Evolutionary conservation across 192 early-diverging fungal genomes (phyloP).

Genomic region (Oehlia diaphana): DNA sequence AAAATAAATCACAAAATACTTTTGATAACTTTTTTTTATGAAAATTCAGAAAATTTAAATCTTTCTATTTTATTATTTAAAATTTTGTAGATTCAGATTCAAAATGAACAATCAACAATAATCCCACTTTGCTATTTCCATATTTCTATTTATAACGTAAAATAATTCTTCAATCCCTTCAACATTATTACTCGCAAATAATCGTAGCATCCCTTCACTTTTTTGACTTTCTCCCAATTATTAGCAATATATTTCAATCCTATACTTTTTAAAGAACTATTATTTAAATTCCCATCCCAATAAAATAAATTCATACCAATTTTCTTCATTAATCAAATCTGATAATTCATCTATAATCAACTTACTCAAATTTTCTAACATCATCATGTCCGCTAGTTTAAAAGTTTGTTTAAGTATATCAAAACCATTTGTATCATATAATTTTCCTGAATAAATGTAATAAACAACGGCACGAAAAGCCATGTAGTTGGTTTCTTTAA

Average conservation of each 20-base stretch:
- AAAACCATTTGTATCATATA: neutral
- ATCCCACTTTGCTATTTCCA: neutral
- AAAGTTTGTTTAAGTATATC: slow-evolving; percentile 2
- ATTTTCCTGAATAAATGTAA: slow-evolving; percentile 12
- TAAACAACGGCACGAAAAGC: slow-evolving; percentile 7
- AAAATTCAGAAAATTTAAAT: too few species aligned
- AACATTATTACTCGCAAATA: neutral
- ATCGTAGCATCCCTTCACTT: neutral
- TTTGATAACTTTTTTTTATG: too few species aligned
- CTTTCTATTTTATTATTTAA: too few species aligned
- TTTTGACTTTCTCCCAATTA: slow-evolving; percentile 16
- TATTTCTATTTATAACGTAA: neutral
- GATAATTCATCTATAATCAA: neutral
- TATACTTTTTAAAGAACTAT: neutral
- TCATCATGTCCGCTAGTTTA: slow-evolving; percentile 24
- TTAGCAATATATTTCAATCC: slow-evolving; percentile 14
- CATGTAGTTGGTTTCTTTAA: slow-evolving; percentile 5
- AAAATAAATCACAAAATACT: too few species aligned
- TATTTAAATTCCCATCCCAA: slow-evolving; percentile 5
- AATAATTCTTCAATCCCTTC: slow-evolving; percentile 18
- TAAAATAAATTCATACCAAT: slow-evolving; percentile 11
- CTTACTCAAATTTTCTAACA: neutral
- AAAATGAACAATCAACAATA: too few species aligned
- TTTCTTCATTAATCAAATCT: neutral
- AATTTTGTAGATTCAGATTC: too few species aligned